phyloP scores from a whole-genome alignment of 805 yeast genomes.

The Wickerhamiella kazuoi region DNA sequence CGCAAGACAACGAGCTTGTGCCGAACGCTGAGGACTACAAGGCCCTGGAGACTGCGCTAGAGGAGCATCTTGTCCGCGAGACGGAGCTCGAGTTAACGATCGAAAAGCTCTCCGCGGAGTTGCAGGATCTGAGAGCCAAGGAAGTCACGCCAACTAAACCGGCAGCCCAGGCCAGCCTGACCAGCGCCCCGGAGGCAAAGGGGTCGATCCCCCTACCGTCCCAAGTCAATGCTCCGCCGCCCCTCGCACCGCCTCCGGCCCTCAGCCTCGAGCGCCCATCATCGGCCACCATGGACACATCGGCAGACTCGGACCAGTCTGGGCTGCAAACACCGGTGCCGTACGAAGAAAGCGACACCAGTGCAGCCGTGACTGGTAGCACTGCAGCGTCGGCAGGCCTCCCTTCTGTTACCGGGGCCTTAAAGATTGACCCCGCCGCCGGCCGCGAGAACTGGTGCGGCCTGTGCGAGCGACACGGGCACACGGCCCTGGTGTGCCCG shows the following conservation, averaged over 20 bases:
- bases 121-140: no score
- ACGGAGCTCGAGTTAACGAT: neutral
- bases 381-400: no score
- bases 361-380: no score
- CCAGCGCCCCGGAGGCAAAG: no score
- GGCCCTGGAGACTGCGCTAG: neutral
- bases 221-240: no score
- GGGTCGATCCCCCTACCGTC: no score
- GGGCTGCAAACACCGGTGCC: neutral
- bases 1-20: neutral
- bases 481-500: slow-evolving; percentile 75
- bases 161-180: no score
- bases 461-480: slow-evolving; percentile 80
- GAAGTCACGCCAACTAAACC: no score
- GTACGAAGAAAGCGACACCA: no score
- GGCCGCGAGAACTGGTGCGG: slow-evolving; percentile 84
- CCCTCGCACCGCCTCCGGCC: no score
- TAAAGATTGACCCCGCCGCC: slow-evolving; percentile 43
- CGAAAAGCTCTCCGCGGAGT: no score
- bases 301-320: neutral
- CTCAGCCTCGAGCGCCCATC: neutral
- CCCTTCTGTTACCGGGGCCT: no score
- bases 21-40: neutral
- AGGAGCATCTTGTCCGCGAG: neutral
- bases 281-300: neutral